A percentile compares a stretch with the other conserved stretches of the same genome.
phyloP scores from a whole-genome alignment of 306 rosid species.

The Glycyrrhiza uralensis region DNA sequence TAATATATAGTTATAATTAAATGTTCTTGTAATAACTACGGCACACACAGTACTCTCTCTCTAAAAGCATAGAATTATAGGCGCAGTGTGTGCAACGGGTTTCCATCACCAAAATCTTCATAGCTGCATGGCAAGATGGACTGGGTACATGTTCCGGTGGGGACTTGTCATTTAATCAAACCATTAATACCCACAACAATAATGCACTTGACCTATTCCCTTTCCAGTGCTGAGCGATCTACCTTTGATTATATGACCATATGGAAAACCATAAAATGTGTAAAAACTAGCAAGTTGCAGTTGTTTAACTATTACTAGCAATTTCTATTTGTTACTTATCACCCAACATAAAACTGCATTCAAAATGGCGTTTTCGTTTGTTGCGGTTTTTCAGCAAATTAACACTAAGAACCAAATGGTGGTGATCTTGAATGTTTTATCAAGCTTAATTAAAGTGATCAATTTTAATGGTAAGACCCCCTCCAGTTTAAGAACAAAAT shows the following conservation, averaged over 20 bases:
- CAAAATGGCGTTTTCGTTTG: background rate
- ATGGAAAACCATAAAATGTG: background rate
- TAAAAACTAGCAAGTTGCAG: too few relatives aligned
- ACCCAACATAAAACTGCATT: background rate
- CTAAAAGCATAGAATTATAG: too few relatives aligned
- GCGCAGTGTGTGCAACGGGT: background rate
- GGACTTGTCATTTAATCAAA: conserved; percentile 2
- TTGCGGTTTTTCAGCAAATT: too few relatives aligned
- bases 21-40: too few relatives aligned
- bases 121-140: background rate
- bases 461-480: too few relatives aligned
- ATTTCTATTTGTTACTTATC: background rate
- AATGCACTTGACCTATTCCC: background rate
- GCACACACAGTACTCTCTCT: too few relatives aligned
- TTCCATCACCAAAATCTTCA: background rate
- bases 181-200: background rate
- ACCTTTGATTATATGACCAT: background rate
- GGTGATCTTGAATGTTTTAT: too few relatives aligned
- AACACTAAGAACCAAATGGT: background rate
- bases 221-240: background rate
- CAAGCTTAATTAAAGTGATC: background rate
- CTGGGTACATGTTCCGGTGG: background rate
- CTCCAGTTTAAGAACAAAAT: too few relatives aligned
- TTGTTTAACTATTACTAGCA: background rate
- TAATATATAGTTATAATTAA: too few relatives aligned